These are phyloP conservation scores for Pleurotus ostreatus DNA, from an alignment of 768 basidiomycete species.

Conservation along the genomic window DNA sequence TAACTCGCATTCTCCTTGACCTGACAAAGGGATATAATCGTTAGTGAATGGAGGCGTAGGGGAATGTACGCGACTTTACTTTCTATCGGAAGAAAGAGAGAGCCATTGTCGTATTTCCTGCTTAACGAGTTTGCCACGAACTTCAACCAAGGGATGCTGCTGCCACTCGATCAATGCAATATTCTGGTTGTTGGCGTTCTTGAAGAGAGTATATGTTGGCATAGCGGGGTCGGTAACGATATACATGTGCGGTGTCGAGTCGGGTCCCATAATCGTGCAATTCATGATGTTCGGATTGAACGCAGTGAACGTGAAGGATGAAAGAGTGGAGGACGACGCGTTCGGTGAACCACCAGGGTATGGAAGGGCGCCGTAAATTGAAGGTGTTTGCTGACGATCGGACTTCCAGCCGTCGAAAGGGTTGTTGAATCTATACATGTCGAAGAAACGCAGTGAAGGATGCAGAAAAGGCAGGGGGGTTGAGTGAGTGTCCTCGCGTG, in stretches of 20 bases:
- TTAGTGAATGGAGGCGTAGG: not conserved
- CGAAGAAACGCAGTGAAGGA: not conserved
- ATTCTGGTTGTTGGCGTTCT: slow-evolving; percentile 29
- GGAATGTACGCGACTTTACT: slow-evolving; percentile 21
- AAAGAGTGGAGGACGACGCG: slow-evolving; percentile 22
- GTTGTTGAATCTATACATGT: not conserved
- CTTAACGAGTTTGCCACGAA: slow-evolving; percentile 27
- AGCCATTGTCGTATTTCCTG: slow-evolving; percentile 41
- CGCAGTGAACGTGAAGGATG: slow-evolving; percentile 38
- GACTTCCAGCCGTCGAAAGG: slow-evolving; percentile 6
- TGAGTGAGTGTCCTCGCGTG: not conserved
- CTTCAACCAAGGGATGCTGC: slow-evolving; percentile 29
- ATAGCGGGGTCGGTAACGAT: slow-evolving; percentile 31
- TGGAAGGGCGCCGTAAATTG: slow-evolving; percentile 10
- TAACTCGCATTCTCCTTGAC: slow-evolving; percentile 33
- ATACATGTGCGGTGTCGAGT: slow-evolving; percentile 32
- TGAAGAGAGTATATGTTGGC: slow-evolving; percentile 34
- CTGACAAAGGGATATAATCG: slow-evolving; percentile 15
- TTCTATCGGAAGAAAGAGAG: slow-evolving; percentile 32
- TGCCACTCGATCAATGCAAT: slow-evolving; percentile 42
- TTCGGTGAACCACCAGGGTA: slow-evolving; percentile 2
- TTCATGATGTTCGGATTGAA: slow-evolving; percentile 38
- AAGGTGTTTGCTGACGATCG: not conserved
- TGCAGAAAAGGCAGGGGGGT: not conserved
- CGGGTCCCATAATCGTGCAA: slow-evolving; percentile 37